Evolutionary conservation across 2,329 filamentous ascomycete species (phyloP), one percentile per base, ranked within the genome.

Genomic region (Fusarium circinatum): DNA sequence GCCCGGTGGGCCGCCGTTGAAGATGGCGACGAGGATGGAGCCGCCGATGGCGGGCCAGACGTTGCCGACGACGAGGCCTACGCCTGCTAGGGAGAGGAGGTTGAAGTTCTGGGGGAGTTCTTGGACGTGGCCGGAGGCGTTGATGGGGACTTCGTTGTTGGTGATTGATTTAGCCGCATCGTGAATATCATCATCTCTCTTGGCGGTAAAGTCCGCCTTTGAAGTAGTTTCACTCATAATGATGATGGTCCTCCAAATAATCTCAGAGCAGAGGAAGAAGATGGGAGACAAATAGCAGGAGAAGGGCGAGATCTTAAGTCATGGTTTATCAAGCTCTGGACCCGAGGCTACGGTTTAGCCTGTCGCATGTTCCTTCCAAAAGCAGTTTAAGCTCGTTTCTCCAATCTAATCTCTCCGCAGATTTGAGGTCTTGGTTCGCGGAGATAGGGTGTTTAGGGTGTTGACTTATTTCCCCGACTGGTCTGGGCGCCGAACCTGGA

Each of bases 1-100:
- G 20, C 89, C 89, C 0, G 90, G 87, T 1, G 89, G 87, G 0
- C 90, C 90, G 70, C 90, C 90, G 80, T 92, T 91, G 76, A 84
- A 86, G 68, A 91, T 85, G 28, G 88, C 87, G 48, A 86, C 82
- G 20, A 85, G 83, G 59, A 83, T 84, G 15, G 83, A 83, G 30
- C 84, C 84, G 24, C 84, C 84, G 15, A 85, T 83, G 8, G 83
- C 83, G 2, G 83, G 81, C 85, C 85, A 85, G 30, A 83, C 81
- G 47, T 84, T 86, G 12, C 84, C 84, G 26, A 84, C 81, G 20
- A 82, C 80, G 20, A 85, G 80, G 5, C 83, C 84, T 26, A 85
- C 76, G 45, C 83, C 82, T 8, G 82, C 83, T 8, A 85, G 79
- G 28, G 83, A 84, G 32, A 85, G 76, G 5, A 85, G 78, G 60